Base-by-base conservation (phyloP, 1,284 basidiomycete genomes). In the Austroboletus novae-zelandiae region DNA sequence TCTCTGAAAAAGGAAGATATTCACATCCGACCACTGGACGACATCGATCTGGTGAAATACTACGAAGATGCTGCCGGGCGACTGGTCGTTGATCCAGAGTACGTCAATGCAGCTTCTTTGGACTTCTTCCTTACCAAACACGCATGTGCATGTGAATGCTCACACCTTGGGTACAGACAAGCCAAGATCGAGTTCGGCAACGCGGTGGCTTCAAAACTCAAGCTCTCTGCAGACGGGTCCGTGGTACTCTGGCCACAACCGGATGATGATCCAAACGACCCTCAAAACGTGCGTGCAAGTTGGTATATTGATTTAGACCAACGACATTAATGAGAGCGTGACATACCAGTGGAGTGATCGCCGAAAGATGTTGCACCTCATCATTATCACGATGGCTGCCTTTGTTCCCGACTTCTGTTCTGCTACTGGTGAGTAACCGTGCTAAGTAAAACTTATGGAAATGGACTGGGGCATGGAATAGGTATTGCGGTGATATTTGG, bases 31-130 rank as follows among this genome's bases (percentile, higher is more conserved):
- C n/a, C 27, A 11, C 23, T 10, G 7, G 50, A 48, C 14, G 60
- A 71, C 4, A 60, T 76, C 17, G 74, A 83, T 59, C 63, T 82
- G 30, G 61, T 68, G 25, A 65, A 71, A 4, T 80, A 80, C 51
- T 79, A 84, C 44, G 81, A 83, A 55, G 68, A 72, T 37, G 71
- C 74, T 52, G 81, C 79, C 1, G 82, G 82, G n/a, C 74, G 83
- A 29, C 69, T 85, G 11, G 74, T 85, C 43, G 69, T 85, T 14
- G 82, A 85, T 62, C 82, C 83, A 3, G 67, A 73, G 83, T 84
- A 49, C 25, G 74, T 65, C n/a, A 1, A 3, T 11, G 2, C 13
- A 25, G n/a, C 4, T 32, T 14, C 8, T 17, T 48, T 13, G 17
- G 13, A 30, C 10, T 3, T 29, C 20, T 2, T 15, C 11, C n/a